phyloP scores from a whole-genome alignment of 2,329 filamentous ascomycete species.

The Fusarium citri region DNA sequence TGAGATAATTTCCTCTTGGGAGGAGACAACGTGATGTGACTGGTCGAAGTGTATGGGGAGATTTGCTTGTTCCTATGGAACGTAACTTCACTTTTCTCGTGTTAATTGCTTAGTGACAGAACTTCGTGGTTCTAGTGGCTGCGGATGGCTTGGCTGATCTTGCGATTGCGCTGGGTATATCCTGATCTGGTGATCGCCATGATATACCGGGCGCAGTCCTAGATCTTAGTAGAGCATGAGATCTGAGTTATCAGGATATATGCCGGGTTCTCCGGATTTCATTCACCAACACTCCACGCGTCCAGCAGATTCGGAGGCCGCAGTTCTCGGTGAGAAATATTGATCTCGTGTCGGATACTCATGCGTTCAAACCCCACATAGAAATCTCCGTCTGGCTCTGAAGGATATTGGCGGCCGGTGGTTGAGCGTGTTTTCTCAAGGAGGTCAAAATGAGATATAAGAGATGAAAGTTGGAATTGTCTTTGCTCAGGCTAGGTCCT shows the following conservation, averaged over 20 bases:
- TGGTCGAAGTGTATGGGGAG: background rate
- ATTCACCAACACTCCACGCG: too few relatives aligned
- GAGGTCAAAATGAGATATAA: too few relatives aligned
- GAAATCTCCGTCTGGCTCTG: background rate
- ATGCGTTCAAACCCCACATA: background rate
- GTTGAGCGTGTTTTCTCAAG: too few relatives aligned
- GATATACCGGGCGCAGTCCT: background rate
- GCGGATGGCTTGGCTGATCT: background rate
- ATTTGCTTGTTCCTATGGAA: background rate
- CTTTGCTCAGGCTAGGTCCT: too few relatives aligned
- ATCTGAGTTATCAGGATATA: too few relatives aligned
- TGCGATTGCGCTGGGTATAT: background rate
- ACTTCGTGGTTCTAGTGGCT: background rate
- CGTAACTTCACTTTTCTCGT: constrained; percentile 18
- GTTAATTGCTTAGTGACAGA: background rate
- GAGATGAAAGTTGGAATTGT: too few relatives aligned
- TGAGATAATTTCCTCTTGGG: background rate
- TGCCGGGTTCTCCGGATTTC: background rate
- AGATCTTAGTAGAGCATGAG: background rate
- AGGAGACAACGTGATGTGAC: constrained; percentile 10
- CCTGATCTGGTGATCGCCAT: background rate
- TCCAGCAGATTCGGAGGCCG: background rate
- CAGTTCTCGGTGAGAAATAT: fast-evolving
- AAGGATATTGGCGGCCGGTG: too few relatives aligned
- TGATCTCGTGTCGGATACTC: background rate